Base-by-base conservation (phyloP, 148 eudicot species). In the Drosera capensis region DNA sequence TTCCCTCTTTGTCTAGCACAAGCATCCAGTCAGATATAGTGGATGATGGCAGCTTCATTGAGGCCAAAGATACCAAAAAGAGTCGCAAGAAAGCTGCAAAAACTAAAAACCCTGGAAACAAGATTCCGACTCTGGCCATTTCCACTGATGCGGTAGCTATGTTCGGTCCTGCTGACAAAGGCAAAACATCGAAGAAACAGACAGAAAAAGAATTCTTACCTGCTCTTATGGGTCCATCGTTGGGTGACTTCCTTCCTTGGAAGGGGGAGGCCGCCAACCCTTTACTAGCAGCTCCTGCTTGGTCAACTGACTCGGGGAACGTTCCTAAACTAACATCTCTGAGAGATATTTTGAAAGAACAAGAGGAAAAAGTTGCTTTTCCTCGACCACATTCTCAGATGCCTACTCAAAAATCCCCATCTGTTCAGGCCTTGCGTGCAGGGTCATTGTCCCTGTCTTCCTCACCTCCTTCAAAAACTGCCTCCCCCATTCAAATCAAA, bases 221-320 rank as follows among this genome's bases (percentile, higher is more conserved):
- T 23, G 68, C 94, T 20, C 72, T 74, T 31, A 77, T 95, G 35
- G 90, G 94, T 49, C 94, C 99, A 41, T 85, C 95, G 54, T 52
- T 92, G 9, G 95, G 94, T 45, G 99, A 92, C 52, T 92, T 81
- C 74, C 88, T 90, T 42, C 58, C 59, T 16, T 92, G 99, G 99
- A 90, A 73, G 49, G 95, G 78, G 39, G 99, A 92, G 31, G 40
- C 88, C 12, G 58, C 74, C 3, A 76, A 66, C 58, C 60, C 85
- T 51, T 49, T 78, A 17, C 69, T n/a, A n/a, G n/a, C 95, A 37
- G 68, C 71, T 39, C 85, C 82, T 36, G 99, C 95, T 9, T 85
- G 99, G 99, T 73, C 81, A 12, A 64, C 77, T n/a, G 95, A 90
- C 29, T 54, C 93, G 52, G 80, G 70, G 26, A 90, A 81, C 65